These are phyloP conservation scores for Cladorrhinum samala DNA, from an alignment of 495 filamentous ascomycete genomes.

Conservation along the genomic window DNA sequence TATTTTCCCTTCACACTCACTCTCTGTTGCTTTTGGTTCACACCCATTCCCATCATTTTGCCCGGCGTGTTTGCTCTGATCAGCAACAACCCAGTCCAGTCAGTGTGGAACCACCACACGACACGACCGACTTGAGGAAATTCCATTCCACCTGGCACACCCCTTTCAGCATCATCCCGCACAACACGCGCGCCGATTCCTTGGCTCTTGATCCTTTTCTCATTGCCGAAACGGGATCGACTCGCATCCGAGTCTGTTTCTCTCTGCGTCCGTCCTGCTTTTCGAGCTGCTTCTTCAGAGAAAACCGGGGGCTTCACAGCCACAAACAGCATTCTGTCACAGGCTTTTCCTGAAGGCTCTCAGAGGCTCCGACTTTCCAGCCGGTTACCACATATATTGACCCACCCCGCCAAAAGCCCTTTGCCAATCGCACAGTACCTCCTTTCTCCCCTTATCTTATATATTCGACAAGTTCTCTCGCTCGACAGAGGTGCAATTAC, in stretches of 20 bases:
- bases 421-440: neutral
- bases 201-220: neutral
- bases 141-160: neutral
- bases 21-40: no score
- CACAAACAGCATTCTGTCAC: neutral
- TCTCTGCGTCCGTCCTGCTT: neutral
- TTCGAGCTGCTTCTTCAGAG: neutral
- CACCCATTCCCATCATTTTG: no score
- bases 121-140: neutral
- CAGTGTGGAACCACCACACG: neutral
- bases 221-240: neutral
- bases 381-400: neutral
- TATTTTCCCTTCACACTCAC: neutral
- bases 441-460: neutral
- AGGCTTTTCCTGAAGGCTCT: no score
- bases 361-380: no score
- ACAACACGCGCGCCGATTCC: neutral
- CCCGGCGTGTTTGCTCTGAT: no score
- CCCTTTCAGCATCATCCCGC: constrained; percentile 5
- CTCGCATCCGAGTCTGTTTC: neutral
- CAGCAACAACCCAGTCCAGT: no score
- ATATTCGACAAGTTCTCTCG: neutral
- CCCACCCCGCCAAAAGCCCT: neutral
- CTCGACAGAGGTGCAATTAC: neutral
- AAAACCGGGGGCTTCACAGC: neutral